Base-by-base conservation (phyloP, 176 grass and related monocot species). In the Otatea glauca region DNA sequence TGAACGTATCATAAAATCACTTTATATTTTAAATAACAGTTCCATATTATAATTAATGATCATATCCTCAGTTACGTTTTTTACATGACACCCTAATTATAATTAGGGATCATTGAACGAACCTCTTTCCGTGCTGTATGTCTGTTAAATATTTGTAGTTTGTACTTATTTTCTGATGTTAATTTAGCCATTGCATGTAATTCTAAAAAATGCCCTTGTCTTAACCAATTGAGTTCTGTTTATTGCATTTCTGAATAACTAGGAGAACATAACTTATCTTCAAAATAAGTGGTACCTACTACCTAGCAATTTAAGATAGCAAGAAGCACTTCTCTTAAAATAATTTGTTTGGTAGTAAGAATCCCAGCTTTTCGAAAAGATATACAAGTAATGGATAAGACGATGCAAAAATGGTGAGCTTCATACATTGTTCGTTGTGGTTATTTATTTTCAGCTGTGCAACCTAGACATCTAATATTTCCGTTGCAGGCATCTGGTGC, bases 401-500 rank as follows among this genome's bases (percentile, higher is more conserved):
- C 9, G 27, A 41, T 78, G 43, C 65, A 27, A 20, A 60, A 70
- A 60, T 8, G 1, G 44, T 65, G 9, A 72, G 0, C 16, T 55
- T 49, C 4, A 62, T 64, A 7, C 7, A 51, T 37, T 32, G 7
- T 81, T 56, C 25, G 10, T 38, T 21, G 53, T 71, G 77, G 9
- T 60, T 76, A 15, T 59, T 56, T 65, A 61, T 67, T 48, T 60
- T n/a, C 34, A 35, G 58, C 4, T 35, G 42, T 74, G 23, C 24
- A 54, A 15, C 24, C 23, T 49, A 68, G 11, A n/a, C 9, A 74
- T 65, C 38, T 43, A 47, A 69, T 79, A 17, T 49, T 62, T 51
- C 47, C 48, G 12, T 70, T 72, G 16, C 85, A 89, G 91, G 72
- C 76, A 76, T 79, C 78, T 70, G 96, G 93, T n/a, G 62, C 61